These are phyloP conservation scores for Pterocarpus santalinus DNA, from an alignment of 306 rosid species.

Conservation along the genomic window DNA sequence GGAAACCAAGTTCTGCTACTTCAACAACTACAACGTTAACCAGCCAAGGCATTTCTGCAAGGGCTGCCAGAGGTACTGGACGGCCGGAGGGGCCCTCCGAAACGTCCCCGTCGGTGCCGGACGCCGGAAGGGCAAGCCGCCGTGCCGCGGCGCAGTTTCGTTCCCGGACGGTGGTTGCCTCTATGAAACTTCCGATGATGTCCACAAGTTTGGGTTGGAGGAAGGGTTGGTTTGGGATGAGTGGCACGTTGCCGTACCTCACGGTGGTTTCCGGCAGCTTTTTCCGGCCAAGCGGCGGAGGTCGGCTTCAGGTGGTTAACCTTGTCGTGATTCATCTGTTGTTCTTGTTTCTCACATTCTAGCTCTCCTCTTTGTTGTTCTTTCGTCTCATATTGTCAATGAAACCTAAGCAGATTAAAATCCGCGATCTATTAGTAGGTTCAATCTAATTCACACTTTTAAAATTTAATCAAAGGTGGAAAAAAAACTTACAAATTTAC, in stretches of 20 bases:
- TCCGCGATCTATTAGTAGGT: too few relatives aligned
- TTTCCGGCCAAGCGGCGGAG: slow-evolving; percentile 70
- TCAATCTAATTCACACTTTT: too few relatives aligned
- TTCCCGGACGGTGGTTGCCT: slow-evolving; percentile 57
- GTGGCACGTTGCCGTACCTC: slow-evolving; percentile 59
- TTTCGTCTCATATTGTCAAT: background rate
- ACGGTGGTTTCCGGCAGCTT: slow-evolving; percentile 57
- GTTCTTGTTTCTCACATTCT: background rate
- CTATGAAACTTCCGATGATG: slow-evolving; percentile 55
- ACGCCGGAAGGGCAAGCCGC: slow-evolving; percentile 73
- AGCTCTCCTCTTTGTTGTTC: background rate
- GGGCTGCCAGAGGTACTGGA: slow-evolving; percentile 93
- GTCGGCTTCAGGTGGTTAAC: slow-evolving; percentile 58
- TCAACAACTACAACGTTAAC: slow-evolving; percentile 92
- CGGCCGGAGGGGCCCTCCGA: slow-evolving; percentile 93
- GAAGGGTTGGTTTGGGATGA: slow-evolving; percentile 56
- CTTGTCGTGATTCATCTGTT: slow-evolving; percentile 37
- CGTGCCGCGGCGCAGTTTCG: slow-evolving; percentile 41
- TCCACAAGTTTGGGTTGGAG: slow-evolving; percentile 58
- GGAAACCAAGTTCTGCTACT: slow-evolving; percentile 97
- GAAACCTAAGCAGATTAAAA: too few relatives aligned
- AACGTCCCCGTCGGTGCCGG: slow-evolving; percentile 90
- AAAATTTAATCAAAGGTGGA: too few relatives aligned
- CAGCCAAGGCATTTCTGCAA: slow-evolving; percentile 96
- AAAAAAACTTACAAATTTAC: too few relatives aligned